Conservation (phyloP, 768 basidiomycete species). For the Podaxis carcinomalis region DNA sequence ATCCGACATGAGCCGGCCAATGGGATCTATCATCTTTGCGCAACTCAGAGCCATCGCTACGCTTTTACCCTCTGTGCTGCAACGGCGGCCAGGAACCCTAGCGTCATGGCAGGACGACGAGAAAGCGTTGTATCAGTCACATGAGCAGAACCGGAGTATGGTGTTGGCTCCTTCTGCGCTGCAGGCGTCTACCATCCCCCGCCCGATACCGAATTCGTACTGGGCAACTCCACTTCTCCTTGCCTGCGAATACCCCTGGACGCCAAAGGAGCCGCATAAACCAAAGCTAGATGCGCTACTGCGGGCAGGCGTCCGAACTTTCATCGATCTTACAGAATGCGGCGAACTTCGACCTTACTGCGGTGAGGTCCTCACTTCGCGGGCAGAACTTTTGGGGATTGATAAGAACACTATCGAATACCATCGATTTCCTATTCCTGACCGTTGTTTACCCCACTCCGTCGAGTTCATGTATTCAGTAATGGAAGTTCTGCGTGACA, state of each 20-base stretch:
- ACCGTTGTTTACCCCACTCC: slow-evolving; percentile 63
- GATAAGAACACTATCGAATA: slow-evolving; percentile 58
- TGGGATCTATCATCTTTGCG: background rate
- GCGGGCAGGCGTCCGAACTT: slow-evolving; percentile 68
- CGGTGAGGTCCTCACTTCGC: slow-evolving; percentile 40
- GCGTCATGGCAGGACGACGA: background rate
- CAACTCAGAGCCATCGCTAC: background rate
- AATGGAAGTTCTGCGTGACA: slow-evolving; percentile 55
- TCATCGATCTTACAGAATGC: slow-evolving; percentile 82
- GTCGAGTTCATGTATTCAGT: slow-evolving; percentile 55
- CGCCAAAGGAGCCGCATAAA: slow-evolving; percentile 48
- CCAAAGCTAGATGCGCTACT: slow-evolving; percentile 76
- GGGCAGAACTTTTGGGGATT: slow-evolving; percentile 53
- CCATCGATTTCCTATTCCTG: slow-evolving; percentile 75
- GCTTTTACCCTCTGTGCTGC: background rate
- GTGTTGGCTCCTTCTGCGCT: background rate
- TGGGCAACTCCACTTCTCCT: slow-evolving; percentile 73
- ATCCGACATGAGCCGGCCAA: background rate
- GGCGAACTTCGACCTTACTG: slow-evolving; percentile 70
- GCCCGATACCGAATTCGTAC: slow-evolving; percentile 81
- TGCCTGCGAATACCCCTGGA: slow-evolving; percentile 82
- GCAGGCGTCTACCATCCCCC: slow-evolving; percentile 22
- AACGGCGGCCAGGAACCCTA: background rate
- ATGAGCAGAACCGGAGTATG: background rate
- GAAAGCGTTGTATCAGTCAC: background rate